phyloP scores from a whole-genome alignment of 148 eudicot species.

The Rhododendron kiyosumense region DNA sequence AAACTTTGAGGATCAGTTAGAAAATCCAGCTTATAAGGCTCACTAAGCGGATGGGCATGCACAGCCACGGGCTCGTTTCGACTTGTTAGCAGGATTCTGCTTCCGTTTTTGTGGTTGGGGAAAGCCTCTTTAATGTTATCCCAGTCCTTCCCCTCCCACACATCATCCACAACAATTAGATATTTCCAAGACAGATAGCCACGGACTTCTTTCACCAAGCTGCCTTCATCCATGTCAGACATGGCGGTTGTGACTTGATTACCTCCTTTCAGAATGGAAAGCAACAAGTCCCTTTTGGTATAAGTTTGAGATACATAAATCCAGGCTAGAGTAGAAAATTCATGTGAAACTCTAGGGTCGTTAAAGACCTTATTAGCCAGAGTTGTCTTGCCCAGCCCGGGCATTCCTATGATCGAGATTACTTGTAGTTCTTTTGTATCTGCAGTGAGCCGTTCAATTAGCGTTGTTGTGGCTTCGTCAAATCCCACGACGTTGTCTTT shows the following conservation, averaged over 20 bases:
- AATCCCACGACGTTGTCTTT: slow-evolving; percentile 38
- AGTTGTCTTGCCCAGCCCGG: slow-evolving; percentile 36
- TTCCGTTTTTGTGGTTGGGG: slow-evolving; percentile 9
- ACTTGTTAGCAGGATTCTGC: slow-evolving; percentile 31
- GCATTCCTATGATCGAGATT: slow-evolving; percentile 33
- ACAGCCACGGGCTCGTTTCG: slow-evolving; percentile 13
- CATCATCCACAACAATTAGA: slow-evolving; percentile 27
- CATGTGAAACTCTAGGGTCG: slow-evolving; percentile 10
- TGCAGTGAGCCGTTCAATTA: slow-evolving; percentile 17
- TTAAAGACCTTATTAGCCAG: slow-evolving; percentile 28
- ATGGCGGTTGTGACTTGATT: not conserved
- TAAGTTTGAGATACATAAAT: slow-evolving; percentile 28
- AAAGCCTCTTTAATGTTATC: slow-evolving; percentile 23
- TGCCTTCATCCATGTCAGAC: not conserved
- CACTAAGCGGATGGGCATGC: slow-evolving; percentile 3
- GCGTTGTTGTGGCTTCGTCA: slow-evolving; percentile 20
- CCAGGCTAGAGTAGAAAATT: slow-evolving; percentile 27
- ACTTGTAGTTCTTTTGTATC: slow-evolving; percentile 7
- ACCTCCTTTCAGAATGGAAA: slow-evolving; percentile 7
- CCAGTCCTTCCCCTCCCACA: slow-evolving; percentile 22
- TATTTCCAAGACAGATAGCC: slow-evolving; percentile 5
- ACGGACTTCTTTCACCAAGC: slow-evolving; percentile 2
- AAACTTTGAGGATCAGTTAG: slow-evolving; percentile 13
- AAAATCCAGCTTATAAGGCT: slow-evolving; percentile 14
- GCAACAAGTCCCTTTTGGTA: slow-evolving; percentile 10